Conservation (phyloP, 352 stramenopile genomes). For the Phytophthora europaea region DNA sequence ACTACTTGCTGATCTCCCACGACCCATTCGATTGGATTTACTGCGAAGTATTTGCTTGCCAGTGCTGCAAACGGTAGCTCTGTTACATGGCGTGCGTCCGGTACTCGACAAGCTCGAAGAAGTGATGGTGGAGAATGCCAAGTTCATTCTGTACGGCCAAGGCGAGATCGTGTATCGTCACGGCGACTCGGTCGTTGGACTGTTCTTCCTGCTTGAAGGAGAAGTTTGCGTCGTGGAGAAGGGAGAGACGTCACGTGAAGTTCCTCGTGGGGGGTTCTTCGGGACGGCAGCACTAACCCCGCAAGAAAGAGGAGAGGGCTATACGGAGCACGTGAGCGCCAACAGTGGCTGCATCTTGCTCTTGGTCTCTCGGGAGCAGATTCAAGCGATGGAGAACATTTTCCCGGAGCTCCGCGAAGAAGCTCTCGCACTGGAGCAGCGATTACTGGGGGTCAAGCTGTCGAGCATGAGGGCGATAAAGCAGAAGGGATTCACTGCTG, state of each 20-base stretch:
- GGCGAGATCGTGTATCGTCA: slow-evolving; percentile 66
- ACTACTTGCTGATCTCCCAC: slow-evolving; percentile 59
- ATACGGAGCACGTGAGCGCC: slow-evolving; percentile 60
- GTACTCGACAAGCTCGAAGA: slow-evolving; percentile 50
- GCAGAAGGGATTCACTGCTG: not conserved
- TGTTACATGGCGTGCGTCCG: slow-evolving; percentile 43
- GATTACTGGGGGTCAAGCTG: slow-evolving; percentile 50
- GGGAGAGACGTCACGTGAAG: slow-evolving; percentile 29
- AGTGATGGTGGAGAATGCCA: slow-evolving; percentile 56
- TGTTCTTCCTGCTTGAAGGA: slow-evolving; percentile 73
- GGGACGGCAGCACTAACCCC: slow-evolving; percentile 53
- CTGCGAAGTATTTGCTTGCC: slow-evolving; percentile 56
- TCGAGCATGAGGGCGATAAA: slow-evolving; percentile 11
- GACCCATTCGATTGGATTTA: slow-evolving; percentile 56
- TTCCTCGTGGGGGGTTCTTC: slow-evolving; percentile 59
- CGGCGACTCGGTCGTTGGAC: slow-evolving; percentile 60
- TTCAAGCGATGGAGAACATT: slow-evolving; percentile 57
- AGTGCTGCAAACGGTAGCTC: slow-evolving; percentile 52
- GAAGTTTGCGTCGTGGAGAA: slow-evolving; percentile 52
- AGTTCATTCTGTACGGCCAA: slow-evolving; percentile 70
- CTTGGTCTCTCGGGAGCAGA: slow-evolving; percentile 57
- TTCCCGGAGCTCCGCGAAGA: slow-evolving; percentile 61
- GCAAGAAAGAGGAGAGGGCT: slow-evolving; percentile 54
- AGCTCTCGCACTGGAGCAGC: slow-evolving; percentile 53
- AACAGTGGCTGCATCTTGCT: slow-evolving; percentile 68